Conservation (phyloP, 2,329 filamentous ascomycete species). For the Penicillium freii region DNA sequence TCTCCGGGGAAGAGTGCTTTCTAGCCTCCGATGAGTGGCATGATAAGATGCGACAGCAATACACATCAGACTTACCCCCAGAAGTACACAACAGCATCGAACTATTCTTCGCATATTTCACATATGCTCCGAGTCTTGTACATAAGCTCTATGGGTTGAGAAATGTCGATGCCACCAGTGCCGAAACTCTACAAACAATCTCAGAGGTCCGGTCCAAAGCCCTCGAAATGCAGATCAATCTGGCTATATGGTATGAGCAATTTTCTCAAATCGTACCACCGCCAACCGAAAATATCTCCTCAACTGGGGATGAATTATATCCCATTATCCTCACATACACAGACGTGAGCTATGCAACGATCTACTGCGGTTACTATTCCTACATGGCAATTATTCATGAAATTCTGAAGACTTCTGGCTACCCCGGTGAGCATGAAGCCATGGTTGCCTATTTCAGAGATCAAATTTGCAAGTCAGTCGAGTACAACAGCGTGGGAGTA, state of each 20-base stretch:
- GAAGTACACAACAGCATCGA: conserved; percentile 25
- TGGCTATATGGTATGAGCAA: conserved; percentile 23
- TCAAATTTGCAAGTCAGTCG: conserved; percentile 34
- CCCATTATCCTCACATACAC: conserved; percentile 24
- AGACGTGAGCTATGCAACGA: conserved; percentile 21
- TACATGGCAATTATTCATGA: conserved; percentile 32
- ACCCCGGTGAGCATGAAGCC: conserved; percentile 24
- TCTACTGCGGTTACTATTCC: conserved; percentile 29
- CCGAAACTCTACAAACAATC: conserved; percentile 11
- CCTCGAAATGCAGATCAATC: conserved; percentile 22
- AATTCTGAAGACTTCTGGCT: conserved; percentile 20
- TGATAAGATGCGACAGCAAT: conserved; percentile 25
- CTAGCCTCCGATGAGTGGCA: conserved; percentile 28
- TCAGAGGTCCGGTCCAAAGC: conserved; percentile 17
- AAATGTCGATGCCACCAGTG: conserved; percentile 14
- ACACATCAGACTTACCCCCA: conserved; percentile 10
- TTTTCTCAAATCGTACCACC: conserved; percentile 18
- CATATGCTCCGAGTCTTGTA: conserved; percentile 26
- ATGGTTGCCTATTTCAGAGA: conserved; percentile 27
- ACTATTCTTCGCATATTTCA: conserved; percentile 29
- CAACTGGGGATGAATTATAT: conserved; percentile 19
- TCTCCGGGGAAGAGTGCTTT: conserved; percentile 29
- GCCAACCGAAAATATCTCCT: conserved; percentile 22
- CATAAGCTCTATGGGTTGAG: conserved; percentile 27
- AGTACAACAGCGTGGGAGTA: conserved; percentile 25